Conservation (phyloP, 2,329 filamentous ascomycete genomes). For the Pleoardoris graminearum region DNA sequence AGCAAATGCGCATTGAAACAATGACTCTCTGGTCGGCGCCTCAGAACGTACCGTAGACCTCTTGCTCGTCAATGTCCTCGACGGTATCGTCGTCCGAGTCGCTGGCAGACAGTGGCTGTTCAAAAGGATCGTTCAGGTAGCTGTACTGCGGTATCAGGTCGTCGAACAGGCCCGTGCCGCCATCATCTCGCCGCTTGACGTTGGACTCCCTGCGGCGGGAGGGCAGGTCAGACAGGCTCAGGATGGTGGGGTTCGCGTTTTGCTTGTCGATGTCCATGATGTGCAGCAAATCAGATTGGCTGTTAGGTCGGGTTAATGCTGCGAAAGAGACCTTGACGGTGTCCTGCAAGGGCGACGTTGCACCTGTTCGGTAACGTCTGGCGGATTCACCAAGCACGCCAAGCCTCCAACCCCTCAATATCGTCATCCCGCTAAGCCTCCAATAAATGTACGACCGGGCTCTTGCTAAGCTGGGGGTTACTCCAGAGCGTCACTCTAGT, state of each 20-base stretch:
- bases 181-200: constrained; percentile 50
- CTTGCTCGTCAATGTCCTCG: constrained; percentile 93
- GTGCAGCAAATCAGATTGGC: too few species aligned
- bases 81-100: constrained; percentile 61
- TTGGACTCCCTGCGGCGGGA: constrained; percentile 64
- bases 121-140: constrained; percentile 56
- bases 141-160: constrained; percentile 55
- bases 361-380: neutral
- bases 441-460: too few species aligned
- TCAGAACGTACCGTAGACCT: constrained; percentile 75
- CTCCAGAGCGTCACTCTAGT: too few species aligned
- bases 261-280: constrained; percentile 54
- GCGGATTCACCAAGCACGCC: neutral
- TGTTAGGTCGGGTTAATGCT: too few species aligned
- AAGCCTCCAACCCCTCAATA: too few species aligned
- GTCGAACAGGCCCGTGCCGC: constrained; percentile 59
- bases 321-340: neutral
- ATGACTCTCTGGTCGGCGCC: constrained; percentile 1
- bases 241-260: constrained; percentile 92
- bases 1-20: constrained; percentile 17
- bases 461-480: too few species aligned
- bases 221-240: constrained; percentile 85
- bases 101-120: constrained; percentile 40
- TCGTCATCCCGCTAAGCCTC: too few species aligned
- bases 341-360: too few species aligned